Conservation (phyloP, 1,139 yeast genomes). For the Yarrowia galli region DNA sequence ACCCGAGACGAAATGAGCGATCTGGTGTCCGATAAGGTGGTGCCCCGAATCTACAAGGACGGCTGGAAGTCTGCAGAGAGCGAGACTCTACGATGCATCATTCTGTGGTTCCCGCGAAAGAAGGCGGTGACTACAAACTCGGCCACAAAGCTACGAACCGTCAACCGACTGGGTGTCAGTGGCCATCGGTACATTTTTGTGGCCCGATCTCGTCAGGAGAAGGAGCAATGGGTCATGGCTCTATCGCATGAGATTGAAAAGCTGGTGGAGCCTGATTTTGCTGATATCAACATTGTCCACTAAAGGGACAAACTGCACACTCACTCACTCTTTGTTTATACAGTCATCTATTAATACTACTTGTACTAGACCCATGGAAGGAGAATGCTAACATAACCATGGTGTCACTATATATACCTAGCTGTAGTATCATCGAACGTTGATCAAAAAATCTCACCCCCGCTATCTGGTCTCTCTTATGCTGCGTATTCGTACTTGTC, state of each 20-base stretch:
- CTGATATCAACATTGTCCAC: slow-evolving; percentile 43
- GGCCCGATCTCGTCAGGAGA: slow-evolving; percentile 81
- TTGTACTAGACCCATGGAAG: neutral
- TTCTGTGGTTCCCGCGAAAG: slow-evolving; percentile 75
- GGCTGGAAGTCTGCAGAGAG: slow-evolving; percentile 88
- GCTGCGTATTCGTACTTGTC: slow-evolving; percentile 84
- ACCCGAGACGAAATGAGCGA: slow-evolving; percentile 56
- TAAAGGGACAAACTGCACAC: too few relatives aligned
- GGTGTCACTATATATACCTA: neutral
- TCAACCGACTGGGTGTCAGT: slow-evolving; percentile 65
- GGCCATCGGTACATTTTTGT: slow-evolving; percentile 76
- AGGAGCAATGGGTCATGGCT: slow-evolving; percentile 81
- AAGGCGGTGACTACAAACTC: slow-evolving; percentile 39
- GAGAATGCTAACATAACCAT: slow-evolving; percentile 1
- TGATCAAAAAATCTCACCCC: neutral
- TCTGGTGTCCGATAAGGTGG: slow-evolving; percentile 62
- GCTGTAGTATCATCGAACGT: neutral
- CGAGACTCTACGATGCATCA: slow-evolving; percentile 74
- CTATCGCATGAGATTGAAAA: slow-evolving; percentile 71
- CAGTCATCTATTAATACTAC: slow-evolving; percentile 10
- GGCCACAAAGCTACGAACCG: slow-evolving; percentile 42
- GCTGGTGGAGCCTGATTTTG: slow-evolving; percentile 48
- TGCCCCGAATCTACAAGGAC: slow-evolving; percentile 78
- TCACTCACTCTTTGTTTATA: neutral
- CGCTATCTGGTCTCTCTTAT: too few relatives aligned